phyloP scores from a whole-genome alignment of 495 filamentous ascomycete genomes.

The Aspergillus cavernicola region DNA sequence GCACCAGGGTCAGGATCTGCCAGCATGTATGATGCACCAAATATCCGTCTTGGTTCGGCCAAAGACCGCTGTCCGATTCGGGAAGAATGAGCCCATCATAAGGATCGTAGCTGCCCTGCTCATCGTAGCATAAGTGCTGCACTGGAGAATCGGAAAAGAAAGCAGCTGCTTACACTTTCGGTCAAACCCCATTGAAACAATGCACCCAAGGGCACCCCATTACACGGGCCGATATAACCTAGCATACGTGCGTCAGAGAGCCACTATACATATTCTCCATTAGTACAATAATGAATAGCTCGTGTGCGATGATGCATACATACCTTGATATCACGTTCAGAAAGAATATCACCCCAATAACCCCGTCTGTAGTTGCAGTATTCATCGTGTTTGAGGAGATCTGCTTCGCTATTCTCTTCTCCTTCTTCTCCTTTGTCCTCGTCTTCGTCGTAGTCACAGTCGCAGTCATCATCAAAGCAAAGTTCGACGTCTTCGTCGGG shows the following conservation, averaged over 20 bases:
- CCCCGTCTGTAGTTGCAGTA: background rate
- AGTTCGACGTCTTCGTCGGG: background rate
- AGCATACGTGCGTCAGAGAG: background rate
- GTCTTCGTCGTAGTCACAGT: background rate
- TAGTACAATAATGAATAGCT: too few species aligned
- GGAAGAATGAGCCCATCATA: background rate
- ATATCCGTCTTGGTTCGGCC: slow-evolving; percentile 1
- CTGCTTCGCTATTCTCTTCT: background rate
- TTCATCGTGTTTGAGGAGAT: background rate
- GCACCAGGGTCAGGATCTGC: background rate
- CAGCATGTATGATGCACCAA: background rate
- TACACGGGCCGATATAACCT: too few species aligned
- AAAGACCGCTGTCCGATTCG: background rate
- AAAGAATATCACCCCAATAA: slow-evolving; percentile 1
- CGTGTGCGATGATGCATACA: background rate
- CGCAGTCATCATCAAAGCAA: background rate
- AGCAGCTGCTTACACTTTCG: too few species aligned
- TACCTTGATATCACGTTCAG: background rate
- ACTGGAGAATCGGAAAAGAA: too few species aligned
- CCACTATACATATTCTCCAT: too few species aligned
- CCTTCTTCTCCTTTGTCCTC: background rate
- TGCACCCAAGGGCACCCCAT: too few species aligned
- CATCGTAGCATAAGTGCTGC: background rate
- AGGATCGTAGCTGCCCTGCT: background rate
- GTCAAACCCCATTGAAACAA: too few species aligned